These are phyloP conservation scores for Pyrrhoderma noxium DNA, from an alignment of 1,284 basidiomycete genomes.

Conservation along the genomic window DNA sequence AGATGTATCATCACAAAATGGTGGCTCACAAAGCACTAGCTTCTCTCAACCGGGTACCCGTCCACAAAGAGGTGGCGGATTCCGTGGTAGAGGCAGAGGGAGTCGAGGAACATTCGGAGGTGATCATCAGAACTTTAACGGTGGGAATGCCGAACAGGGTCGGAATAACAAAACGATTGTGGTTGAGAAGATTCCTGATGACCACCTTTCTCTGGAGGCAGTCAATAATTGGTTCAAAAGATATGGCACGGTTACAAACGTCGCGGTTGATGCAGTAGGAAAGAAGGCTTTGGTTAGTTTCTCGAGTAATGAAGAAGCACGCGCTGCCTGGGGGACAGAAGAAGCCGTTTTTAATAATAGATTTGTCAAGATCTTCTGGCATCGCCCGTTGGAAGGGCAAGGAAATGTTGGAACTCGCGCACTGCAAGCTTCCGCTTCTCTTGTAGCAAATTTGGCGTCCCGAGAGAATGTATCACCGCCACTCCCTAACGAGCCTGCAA, in stretches of 20 bases:
- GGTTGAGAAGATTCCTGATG: conserved; percentile 88
- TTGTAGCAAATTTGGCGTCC: conserved; percentile 55
- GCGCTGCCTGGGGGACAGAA: conserved; percentile 85
- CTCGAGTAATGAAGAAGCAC: conserved; percentile 77
- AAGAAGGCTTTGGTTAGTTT: conserved; percentile 86
- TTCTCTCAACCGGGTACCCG: neutral
- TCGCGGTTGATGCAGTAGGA: conserved; percentile 73
- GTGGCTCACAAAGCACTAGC: too few relatives aligned
- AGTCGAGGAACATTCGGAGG: conserved; percentile 40
- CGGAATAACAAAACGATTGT: conserved; percentile 81
- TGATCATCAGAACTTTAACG: conserved; percentile 56
- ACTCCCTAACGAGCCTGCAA: conserved; percentile 26
- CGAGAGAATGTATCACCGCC: conserved; percentile 21
- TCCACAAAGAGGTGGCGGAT: conserved; percentile 22
- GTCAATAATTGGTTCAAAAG: conserved; percentile 89
- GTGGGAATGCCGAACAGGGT: conserved; percentile 38
- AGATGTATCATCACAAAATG: neutral
- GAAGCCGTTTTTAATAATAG: conserved; percentile 91
- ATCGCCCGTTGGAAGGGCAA: conserved; percentile 83
- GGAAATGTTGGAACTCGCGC: conserved; percentile 68
- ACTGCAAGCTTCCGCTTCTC: conserved; percentile 68
- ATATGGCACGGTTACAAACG: conserved; percentile 90
- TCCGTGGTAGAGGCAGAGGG: conserved; percentile 36
- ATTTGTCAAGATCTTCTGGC: conserved; percentile 94
- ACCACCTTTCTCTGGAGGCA: conserved; percentile 69